Evolutionary conservation across 345 rosid genomes (phyloP).

Genomic region (Cardamine resedifolia): DNA sequence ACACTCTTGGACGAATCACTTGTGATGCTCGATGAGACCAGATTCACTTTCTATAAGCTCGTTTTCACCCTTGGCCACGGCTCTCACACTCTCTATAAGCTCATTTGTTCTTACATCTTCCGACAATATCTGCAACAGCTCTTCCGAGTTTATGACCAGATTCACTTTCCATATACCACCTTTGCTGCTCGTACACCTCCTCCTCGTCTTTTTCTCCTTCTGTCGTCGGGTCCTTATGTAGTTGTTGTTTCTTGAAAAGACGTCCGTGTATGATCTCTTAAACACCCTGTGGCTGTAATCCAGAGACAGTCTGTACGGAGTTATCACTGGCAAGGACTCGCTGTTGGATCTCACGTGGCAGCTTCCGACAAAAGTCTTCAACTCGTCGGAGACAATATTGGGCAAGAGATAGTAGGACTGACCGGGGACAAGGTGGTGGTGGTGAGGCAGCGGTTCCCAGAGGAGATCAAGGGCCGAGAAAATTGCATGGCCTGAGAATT

Average conservation of each 20-base stretch:
- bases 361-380: slow-evolving; percentile 40
- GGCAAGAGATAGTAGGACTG: slow-evolving; percentile 64
- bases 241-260: slow-evolving; percentile 44
- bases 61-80: slow-evolving; percentile 66
- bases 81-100: slow-evolving; percentile 70
- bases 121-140: slow-evolving; percentile 64
- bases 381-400: slow-evolving; percentile 25
- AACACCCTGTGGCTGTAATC: slow-evolving; percentile 53
- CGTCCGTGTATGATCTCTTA: slow-evolving; percentile 70
- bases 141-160: slow-evolving; percentile 66
- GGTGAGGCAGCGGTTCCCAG: slow-evolving; percentile 50
- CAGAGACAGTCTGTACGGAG: slow-evolving; percentile 67
- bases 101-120: slow-evolving; percentile 64
- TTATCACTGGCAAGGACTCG: slow-evolving; percentile 43
- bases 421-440: slow-evolving; percentile 53
- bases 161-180: slow-evolving; percentile 86
- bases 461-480: slow-evolving; percentile 50
- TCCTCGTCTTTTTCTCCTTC: slow-evolving; percentile 22
- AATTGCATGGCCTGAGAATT: slow-evolving; percentile 62
- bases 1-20: slow-evolving; percentile 30
- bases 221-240: slow-evolving; percentile 18
- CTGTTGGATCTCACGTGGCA: slow-evolving; percentile 70
- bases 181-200: slow-evolving; percentile 11
- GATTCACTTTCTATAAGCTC: too few relatives aligned
- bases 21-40: slow-evolving; percentile 22